Evolutionary conservation across 352 stramenopile species (phyloP).

Genomic region (Phytopythium montanum): DNA sequence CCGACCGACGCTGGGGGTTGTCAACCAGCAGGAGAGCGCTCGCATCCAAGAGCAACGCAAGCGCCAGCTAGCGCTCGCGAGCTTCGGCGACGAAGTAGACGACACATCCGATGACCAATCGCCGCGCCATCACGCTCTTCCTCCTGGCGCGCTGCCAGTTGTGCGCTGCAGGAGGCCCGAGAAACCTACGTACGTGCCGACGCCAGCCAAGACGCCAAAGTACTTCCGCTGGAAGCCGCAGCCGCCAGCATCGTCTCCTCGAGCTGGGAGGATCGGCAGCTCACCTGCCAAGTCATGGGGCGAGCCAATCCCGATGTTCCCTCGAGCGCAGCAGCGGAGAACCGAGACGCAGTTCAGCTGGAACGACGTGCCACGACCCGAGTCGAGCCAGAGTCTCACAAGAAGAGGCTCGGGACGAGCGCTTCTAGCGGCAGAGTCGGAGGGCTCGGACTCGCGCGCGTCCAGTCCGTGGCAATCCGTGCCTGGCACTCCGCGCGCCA

Average conservation of each 20-base stretch:
- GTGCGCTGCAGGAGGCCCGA: slow-evolving; percentile 37
- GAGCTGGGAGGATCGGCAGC: neutral
- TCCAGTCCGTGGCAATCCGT: slow-evolving; percentile 2
- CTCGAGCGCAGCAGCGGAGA: slow-evolving; percentile 16
- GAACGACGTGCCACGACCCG: neutral
- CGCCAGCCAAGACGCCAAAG: slow-evolving; percentile 42
- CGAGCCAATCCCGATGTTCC: slow-evolving; percentile 10
- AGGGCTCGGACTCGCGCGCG: neutral
- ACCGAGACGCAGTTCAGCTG: slow-evolving; percentile 5
- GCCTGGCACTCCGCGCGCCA: slow-evolving; percentile 12
- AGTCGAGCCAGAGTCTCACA: slow-evolving; percentile 1
- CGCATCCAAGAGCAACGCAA: slow-evolving; percentile 29
- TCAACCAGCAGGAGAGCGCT: slow-evolving; percentile 40
- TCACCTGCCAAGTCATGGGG: slow-evolving; percentile 3
- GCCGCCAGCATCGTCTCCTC: neutral
- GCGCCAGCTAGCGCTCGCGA: slow-evolving; percentile 5
- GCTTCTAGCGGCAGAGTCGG: neutral
- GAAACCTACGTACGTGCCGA: slow-evolving; percentile 33
- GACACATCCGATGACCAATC: slow-evolving; percentile 8
- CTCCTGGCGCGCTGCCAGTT: slow-evolving; percentile 45
- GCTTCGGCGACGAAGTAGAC: slow-evolving; percentile 12
- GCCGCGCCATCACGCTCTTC: slow-evolving; percentile 8
- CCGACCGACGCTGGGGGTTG: slow-evolving; percentile 36
- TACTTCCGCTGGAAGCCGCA: slow-evolving; percentile 67
- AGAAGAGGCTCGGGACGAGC: neutral